A percentile compares a stretch with the other conserved stretches of the same genome.
Conservation (phyloP, 345 rosid species). For the Boechera stricta region DNA sequence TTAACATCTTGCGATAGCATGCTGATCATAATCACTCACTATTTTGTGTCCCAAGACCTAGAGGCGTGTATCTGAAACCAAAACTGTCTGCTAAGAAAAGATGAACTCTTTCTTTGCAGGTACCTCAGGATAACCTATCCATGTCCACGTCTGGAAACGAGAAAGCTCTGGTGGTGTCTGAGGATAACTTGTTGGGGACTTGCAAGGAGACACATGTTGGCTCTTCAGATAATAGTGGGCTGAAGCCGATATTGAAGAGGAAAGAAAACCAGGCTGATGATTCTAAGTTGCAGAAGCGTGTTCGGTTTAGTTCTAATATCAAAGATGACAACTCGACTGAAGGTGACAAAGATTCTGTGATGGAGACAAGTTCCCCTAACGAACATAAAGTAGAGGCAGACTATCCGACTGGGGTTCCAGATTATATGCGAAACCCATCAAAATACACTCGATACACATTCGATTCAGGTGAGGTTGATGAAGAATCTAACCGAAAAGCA, state of each 20-base stretch:
- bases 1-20: neutral
- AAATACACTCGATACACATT: slow-evolving; percentile 75
- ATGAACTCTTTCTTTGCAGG: slow-evolving; percentile 25
- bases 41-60: no score
- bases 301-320: slow-evolving; percentile 70
- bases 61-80: neutral
- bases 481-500: slow-evolving; percentile 65
- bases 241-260: slow-evolving; percentile 81
- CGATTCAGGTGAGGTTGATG: slow-evolving; percentile 65
- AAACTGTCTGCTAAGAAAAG: neutral
- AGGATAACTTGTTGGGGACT: slow-evolving; percentile 4
- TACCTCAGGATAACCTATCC: neutral
- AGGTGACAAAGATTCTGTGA: slow-evolving; percentile 44
- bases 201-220: slow-evolving; percentile 27
- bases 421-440: slow-evolving; percentile 78
- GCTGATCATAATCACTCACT: neutral
- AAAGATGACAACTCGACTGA: slow-evolving; percentile 40
- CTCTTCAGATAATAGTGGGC: slow-evolving; percentile 49
- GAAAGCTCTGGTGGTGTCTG: slow-evolving; percentile 35
- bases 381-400: slow-evolving; percentile 40
- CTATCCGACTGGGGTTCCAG: slow-evolving; percentile 58
- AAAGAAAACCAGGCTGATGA: slow-evolving; percentile 61
- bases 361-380: slow-evolving; percentile 38
- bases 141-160: slow-evolving; percentile 15
- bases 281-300: slow-evolving; percentile 70